Evolutionary conservation across 73 alveolate genomes (phyloP), one percentile per base, ranked within the genome.

Genomic region (Breviolum minutum): DNA sequence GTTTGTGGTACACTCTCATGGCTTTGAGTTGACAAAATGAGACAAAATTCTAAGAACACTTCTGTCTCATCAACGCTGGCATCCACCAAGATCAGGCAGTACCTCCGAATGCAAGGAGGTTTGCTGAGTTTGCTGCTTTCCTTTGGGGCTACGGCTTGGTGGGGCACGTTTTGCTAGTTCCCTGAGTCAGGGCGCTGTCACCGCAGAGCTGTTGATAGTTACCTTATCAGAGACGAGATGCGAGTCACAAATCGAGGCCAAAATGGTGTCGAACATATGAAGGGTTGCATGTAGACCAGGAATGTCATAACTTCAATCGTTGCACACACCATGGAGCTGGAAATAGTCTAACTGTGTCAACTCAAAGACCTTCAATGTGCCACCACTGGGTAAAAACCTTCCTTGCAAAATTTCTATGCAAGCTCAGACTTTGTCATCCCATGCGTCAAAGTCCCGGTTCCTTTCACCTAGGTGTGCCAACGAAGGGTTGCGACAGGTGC

Each of bases 41-140:
- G 32, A 74, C 54, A n/a, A 16, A 61, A 83, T 61, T 71, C 94
- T 27, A 29, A n/a, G 94, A 30, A 13, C 63, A 4, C 7, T 6
- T 19, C 98, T 14, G 91, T 92, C 89, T 92, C 91, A 5, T 92
- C 98, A 14, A 90, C 81, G 30, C 87, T 92, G 80, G 91, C 61
- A 81, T 92, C 98, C 98, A 92, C 98, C 91, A 92, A 84, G 73
- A 92, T 73, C 81, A 92, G 40, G 98, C 98, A 92, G 80, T 92
- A 92, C 98, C 98, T 92, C 79, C 32, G 4, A 63, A 77, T 30
- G 86, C 61, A n/a, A 61, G 7, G 63, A 17, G 86, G 24, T 27
- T 30, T 29, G 63, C 30, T 77, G 86, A 40, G 2, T 12, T 62
- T 27, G 63, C 8, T 77, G 86, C 24, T 60, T 20, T 77, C 24